Base-by-base conservation (phyloP, 257 asterid species). In the Jacaranda copaia region DNA sequence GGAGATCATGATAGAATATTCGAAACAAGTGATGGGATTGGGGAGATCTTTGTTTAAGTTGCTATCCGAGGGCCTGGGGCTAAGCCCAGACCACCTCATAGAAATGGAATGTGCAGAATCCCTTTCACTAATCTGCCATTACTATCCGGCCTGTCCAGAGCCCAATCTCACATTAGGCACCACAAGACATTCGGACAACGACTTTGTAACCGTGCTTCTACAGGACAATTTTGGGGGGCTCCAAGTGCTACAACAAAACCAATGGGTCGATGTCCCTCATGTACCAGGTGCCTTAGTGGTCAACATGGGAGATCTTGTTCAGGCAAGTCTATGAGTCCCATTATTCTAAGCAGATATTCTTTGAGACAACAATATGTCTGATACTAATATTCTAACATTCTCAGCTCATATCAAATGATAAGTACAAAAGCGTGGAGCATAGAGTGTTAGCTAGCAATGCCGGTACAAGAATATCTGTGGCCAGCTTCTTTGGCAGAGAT, bases 141-240 rank as follows among this genome's bases (percentile, higher is more conserved):
- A 87, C 81, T 86, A 86, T 46, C 89, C 92, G 0, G 19, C 86
- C 15, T 89, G 94, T 57, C 94, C 94, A 0, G 81, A 89, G 68
- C 90, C 90, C 1, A 84, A 85, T 3, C 60, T 75, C 55, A 83
- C 92, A n/a, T 14, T 86, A 1, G 89, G 84, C 15, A 18, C 73
- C 0, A 68, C 62, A 10, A 42, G 8, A 16, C 92, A 89, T 61
- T 72, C 89, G 0, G 90, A 89, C 82, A 64, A 70, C 48, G 76
- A 78, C 46, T 89, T 87, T 55, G 3, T 87, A 32, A 84, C 85
- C 5, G 74, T 88, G 48, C 70, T 88, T 8, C 55, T 84, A n/a
- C 90, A 84, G 64, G 92, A 88, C 74, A 76, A 79, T 35, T 20
- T 81, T 0, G 90, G 88, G 1, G 91, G 91, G 42, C 83, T 86